Evolutionary conservation across 1,139 yeast genomes (phyloP), one percentile per base, ranked within the genome.

Genomic region (Williopsis jadinii): DNA sequence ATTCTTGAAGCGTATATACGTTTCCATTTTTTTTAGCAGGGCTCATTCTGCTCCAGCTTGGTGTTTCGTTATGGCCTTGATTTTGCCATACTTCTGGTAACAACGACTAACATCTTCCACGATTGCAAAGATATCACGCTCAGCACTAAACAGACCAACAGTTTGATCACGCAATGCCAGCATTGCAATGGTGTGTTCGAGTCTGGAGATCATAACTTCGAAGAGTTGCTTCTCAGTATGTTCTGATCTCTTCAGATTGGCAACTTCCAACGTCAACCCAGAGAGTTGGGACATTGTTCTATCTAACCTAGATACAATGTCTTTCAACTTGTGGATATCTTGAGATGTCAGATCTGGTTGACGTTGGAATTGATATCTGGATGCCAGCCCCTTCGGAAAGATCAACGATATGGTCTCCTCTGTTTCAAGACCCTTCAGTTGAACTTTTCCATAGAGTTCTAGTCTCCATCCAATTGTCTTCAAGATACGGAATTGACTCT

Each of bases 371-470:
- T 59, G 59, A 45, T 59, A 61, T 51, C 97, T 71, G 11, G 83
- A 69, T 12, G 71, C 71, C 44, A 92, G 67, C 35, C 70, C 68
- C 46, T 71, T 70, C 2, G 97, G 95, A 64, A 82, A 90, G 0
- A 80, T 79, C 41, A 88, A 71, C 11, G 95, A 84, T 30, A 94
- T 81, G 37, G 75, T 73, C 58, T 94, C 98, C 1, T 95, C 95
- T 32, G 90, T 83, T 73, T 94, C 98, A 33, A 94, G 71, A 26
- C 98, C 98, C 62, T 94, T 92, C 54, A 94, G 70, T 59, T 88
- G 88, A 56, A 79, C 80, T 56, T 90, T 96, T 28, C 98, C 98
- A 40, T 86, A 64, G 38, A 78, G 80, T 47, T 73, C 75, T 44
- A 80, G 73, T n/a, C 68, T 71, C 69, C 81, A 80, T 0, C 95